Base-by-base conservation (phyloP, 257 asterid genomes). In the Lycium ferocissimum region DNA sequence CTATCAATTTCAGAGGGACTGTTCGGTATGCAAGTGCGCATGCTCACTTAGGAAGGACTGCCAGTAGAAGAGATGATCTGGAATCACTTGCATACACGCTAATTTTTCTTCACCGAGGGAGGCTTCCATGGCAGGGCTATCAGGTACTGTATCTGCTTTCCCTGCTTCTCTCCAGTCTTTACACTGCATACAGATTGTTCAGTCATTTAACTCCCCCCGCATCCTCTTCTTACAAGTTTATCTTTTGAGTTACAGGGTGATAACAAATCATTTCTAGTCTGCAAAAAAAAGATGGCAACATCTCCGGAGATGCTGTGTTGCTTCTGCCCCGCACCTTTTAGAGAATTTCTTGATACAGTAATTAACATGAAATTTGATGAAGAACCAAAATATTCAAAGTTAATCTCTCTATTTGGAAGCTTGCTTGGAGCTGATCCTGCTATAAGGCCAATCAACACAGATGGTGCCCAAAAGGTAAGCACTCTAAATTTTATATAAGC, bases 21-120 rank as follows among this genome's bases (percentile, higher is more conserved):
- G 92, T 88, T 13, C 88, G 92, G n/a, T 90, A 90, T 88, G 92
- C 91, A 58, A 90, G 92, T 84, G 89, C 85, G 7, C 91, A 90
- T 79, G 92, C 92, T 82, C 92, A 90, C 88, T 83, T 90, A 86
- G 92, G 92, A 84, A 90, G 92, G 86, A 88, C 91, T 79, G 91
- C 91, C 9, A 90, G 91, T 87, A 87, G 92, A 84, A 90, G 92
- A 85, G 92, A 90, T 86, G 92, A 90, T 86, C 84, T 90, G 54
- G 92, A 90, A 72, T 90, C 92, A 8, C 91, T 90, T 83, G 92
- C 92, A 45, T 90, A 90, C 71, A 90, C 92, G 2, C 90, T 90
- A 47, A 71, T 90, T 45, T 90, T 90, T 85, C 91, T 90, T 85
- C 91, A 88, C 76, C 85, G 87, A 79, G 92, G 92, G 80, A 84